Base-by-base conservation (phyloP, 2,329 filamentous ascomycete species). In the Myriosclerotinia curreyana region DNA sequence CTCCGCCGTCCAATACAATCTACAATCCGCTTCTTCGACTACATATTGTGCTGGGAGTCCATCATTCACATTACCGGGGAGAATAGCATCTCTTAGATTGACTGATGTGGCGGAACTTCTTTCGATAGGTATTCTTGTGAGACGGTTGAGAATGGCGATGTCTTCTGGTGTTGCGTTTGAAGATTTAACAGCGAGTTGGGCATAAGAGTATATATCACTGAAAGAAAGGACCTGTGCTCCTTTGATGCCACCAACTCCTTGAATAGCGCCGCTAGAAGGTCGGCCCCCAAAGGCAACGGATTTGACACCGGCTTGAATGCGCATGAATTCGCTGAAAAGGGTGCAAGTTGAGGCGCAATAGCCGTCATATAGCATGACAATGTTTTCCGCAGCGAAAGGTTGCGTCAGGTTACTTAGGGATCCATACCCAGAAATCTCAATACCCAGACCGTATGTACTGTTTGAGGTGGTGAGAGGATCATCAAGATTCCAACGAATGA, bases 161-260 rank as follows among this genome's bases (percentile, higher is more conserved):
- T 65, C 53, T 22, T 62, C 54, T 5, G 63, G 38, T 7, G 65
- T 64, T 5, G 65, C 63, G 51, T 70, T 67, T 44, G 66, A 64
- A 2, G 66, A 52, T 17, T 66, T 61, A 14, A 58, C 58, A 1
- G 69, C 68, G 4, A 12, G 6, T 51, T 70, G 65, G 0, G 67
- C 70, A 20, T 67, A 59, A 38, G 20, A 15, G 44, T 69, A 68
- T 42, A 74, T 69, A 25, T 65, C 62, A 1, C 31, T 11, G 34
- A 66, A 74, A 5, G 15, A 20, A n/a, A 67, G 42, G 25, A 69
- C 72, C 65, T 81, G 77, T 0, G 77, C 76, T 40, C 87, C 87
- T 70, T 87, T 86, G 55, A 85, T 81, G n/a, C 86, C 87, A n/a
- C 86, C 86, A 22, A 88, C 78, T 5, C 79, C 81, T 76, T 88